phyloP scores from a whole-genome alignment of 331 rosid species.

The Ulmus americana region DNA sequence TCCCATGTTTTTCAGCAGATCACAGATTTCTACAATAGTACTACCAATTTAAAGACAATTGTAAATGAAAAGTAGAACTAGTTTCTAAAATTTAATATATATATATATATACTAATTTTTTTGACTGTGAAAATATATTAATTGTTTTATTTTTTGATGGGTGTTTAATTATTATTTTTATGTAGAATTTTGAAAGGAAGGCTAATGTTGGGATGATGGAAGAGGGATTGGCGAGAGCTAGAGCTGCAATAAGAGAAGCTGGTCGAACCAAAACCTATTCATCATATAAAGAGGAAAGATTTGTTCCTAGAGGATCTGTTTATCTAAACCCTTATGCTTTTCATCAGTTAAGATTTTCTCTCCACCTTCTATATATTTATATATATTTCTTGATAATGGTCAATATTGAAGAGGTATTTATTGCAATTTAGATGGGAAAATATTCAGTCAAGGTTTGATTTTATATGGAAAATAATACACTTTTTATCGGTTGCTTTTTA shows the following conservation, averaged over 20 bases:
- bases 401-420: neutral
- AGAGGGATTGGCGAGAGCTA: slow-evolving; percentile 41
- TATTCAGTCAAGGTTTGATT: too few relatives aligned
- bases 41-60: neutral
- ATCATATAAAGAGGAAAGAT: slow-evolving; percentile 25
- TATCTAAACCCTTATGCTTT: slow-evolving; percentile 53
- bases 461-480: too few relatives aligned
- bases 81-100: too few relatives aligned
- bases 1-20: too few relatives aligned
- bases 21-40: neutral
- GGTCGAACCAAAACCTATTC: slow-evolving; percentile 22
- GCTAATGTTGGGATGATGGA: slow-evolving; percentile 30
- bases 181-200: neutral
- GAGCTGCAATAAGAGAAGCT: slow-evolving; percentile 44
- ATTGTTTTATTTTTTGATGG: neutral
- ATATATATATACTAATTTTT: neutral
- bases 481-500: too few relatives aligned
- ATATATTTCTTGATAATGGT: too few relatives aligned
- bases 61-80: neutral
- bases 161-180: neutral
- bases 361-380: neutral
- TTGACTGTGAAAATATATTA: neutral
- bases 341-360: slow-evolving; percentile 39
- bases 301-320: slow-evolving; percentile 42
- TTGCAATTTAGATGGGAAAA: too few relatives aligned